Conservation (phyloP, 2,329 filamentous ascomycete species). For the Diaporthe helianthi region DNA sequence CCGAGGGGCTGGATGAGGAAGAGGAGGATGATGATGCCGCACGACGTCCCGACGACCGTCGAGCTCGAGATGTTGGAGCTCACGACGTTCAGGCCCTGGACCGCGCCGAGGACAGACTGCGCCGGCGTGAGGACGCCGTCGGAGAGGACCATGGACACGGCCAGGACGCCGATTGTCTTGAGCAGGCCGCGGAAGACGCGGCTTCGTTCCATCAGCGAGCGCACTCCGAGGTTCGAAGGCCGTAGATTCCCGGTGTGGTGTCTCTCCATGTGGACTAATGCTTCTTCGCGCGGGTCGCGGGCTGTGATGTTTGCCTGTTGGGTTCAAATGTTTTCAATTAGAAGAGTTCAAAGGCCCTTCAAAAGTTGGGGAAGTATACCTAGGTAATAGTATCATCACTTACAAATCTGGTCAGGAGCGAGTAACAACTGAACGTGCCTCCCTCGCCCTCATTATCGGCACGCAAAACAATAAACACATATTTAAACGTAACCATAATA, state of each 20-base stretch:
- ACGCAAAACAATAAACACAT: conserved; percentile 67
- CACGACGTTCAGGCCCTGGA: conserved; percentile 68
- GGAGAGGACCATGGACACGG: conserved; percentile 69
- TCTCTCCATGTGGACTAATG: conserved; percentile 64
- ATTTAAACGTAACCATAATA: conserved; percentile 73
- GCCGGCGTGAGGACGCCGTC: conserved; percentile 71
- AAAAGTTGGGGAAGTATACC: too few species aligned
- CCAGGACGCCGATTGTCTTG: conserved; percentile 67
- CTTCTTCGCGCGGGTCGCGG: conserved; percentile 64
- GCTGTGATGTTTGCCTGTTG: conserved; percentile 61
- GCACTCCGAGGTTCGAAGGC: conserved; percentile 56
- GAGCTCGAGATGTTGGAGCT: conserved; percentile 59
- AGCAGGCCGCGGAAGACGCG: conserved; percentile 57
- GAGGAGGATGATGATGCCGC: conserved; percentile 67
- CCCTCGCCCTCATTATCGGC: conserved; percentile 75
- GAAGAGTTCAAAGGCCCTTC: too few species aligned
- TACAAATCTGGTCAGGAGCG: conserved; percentile 64
- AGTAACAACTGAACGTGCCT: conserved; percentile 72
- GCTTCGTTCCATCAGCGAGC: conserved; percentile 64
- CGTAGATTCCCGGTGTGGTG: conserved; percentile 62
- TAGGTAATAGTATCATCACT: background rate
- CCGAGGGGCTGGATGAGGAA: conserved; percentile 70
- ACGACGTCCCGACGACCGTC: conserved; percentile 68
- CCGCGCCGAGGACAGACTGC: conserved; percentile 71
- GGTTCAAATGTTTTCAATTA: background rate